Evolutionary conservation across 2,329 filamentous ascomycete species (phyloP), one percentile per base, ranked within the genome.

Genomic region (Alternaria solani): DNA sequence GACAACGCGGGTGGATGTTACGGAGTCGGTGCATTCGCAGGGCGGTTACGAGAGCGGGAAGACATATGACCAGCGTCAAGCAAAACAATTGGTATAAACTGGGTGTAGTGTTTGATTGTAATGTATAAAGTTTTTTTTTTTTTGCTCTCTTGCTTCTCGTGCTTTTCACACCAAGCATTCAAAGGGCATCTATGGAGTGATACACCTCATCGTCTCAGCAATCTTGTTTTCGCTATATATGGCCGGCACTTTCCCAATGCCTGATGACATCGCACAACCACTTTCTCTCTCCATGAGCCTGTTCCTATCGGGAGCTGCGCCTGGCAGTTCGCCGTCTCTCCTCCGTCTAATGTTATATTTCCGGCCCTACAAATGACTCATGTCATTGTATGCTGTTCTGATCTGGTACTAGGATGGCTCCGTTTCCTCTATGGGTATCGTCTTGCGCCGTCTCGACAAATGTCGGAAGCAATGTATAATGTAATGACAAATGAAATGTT

Each of bases 1-100:
- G 2, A 66, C 62, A 14, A 66, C 62, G 8, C 47, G 62, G n/a
- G 64, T 66, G 1, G 59, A 66, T 36, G 59, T 66, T 12, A 58
- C 28, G 5, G 59, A 64, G n/a, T 62, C 55, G 9, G 20, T 55
- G 43, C 43, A 38, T 23, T 43, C 51, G 8, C 11, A 23, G 7
- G 43, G 55, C 14, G 23, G n/a, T 5, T 43, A n/a, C 7, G 36
- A 43, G 23, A 16, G 12, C 3, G 18, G 32, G 8, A 41, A 18
- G 18, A 38, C n/a, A 6, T 30, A 25, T 25, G 32, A n/a, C 8
- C 39, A 28, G 18, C n/a, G n/a, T 8, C 43, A 44, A 23, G 52
- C 44, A 1, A 59, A 56, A n/a, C 46, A 60, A 5, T 34, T 60
- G 57, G 39, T 60, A 1, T 60, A n/a, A 51, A 7, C 1, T 4